phyloP scores from a whole-genome alignment of 1,139 yeast species.

The Nadsonia commutata region DNA sequence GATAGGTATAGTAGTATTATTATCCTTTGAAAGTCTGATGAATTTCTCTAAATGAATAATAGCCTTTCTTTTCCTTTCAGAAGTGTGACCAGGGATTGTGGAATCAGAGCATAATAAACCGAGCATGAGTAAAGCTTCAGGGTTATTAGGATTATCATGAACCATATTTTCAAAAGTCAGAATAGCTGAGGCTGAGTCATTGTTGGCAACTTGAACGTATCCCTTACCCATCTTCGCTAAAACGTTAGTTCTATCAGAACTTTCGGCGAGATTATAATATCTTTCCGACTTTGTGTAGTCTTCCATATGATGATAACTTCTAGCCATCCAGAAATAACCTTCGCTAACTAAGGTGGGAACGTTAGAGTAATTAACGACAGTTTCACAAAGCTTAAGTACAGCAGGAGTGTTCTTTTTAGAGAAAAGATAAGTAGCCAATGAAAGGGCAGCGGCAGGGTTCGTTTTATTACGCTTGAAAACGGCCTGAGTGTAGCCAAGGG shows the following conservation, averaged over 20 bases:
- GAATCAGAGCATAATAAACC: constrained; percentile 58
- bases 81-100: constrained; percentile 10
- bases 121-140: constrained; percentile 62
- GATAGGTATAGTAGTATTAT: not conserved
- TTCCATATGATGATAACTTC: constrained; percentile 46
- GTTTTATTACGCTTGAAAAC: constrained; percentile 22
- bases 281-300: constrained; percentile 59
- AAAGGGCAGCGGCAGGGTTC: constrained; percentile 31
- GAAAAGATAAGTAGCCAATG: constrained; percentile 40
- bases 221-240: constrained; percentile 75
- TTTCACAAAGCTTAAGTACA: constrained; percentile 43
- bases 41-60: constrained; percentile 42
- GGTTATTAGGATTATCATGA: constrained; percentile 50
- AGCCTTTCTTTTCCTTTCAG: constrained; percentile 25
- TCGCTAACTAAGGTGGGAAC: constrained; percentile 45
- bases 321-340: constrained; percentile 74
- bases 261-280: constrained; percentile 42
- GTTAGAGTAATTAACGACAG: constrained; percentile 31
- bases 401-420: constrained; percentile 42
- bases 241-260: constrained; percentile 24
- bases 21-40: not conserved
- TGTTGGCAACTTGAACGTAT: constrained; percentile 61
- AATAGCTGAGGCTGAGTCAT: constrained; percentile 69
- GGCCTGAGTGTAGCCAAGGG: constrained; percentile 24
- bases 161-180: constrained; percentile 68